Evolutionary conservation across 1,139 yeast genomes (phyloP).

Genomic region (Arxiozyma slooffiae): DNA sequence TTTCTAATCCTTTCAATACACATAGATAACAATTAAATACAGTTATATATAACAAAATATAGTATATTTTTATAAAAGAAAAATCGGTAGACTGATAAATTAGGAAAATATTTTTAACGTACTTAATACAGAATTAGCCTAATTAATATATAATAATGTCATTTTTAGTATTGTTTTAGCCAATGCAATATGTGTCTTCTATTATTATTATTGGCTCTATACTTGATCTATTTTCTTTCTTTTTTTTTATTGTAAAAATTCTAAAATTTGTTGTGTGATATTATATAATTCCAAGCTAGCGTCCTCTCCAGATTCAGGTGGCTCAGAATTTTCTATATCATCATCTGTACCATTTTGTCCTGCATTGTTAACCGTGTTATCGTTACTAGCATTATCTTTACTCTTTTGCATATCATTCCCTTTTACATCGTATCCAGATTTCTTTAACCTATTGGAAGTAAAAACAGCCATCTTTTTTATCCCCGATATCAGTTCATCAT

Average conservation of each 20-base stretch:
- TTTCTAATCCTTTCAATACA: too few relatives aligned
- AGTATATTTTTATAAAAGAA: too few relatives aligned
- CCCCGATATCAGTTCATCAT: constrained; percentile 47
- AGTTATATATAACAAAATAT: too few relatives aligned
- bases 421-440: constrained; percentile 17
- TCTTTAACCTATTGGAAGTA: constrained; percentile 30
- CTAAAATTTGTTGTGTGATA: constrained; percentile 68
- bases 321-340: constrained; percentile 16
- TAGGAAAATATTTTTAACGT: neutral
- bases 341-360: constrained; percentile 11
- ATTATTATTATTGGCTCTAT: neutral
- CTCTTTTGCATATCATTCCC: constrained; percentile 12
- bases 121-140: neutral
- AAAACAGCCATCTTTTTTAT: constrained; percentile 42
- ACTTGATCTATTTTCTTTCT: neutral
- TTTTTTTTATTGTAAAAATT: constrained; percentile 27
- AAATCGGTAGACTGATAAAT: too few relatives aligned
- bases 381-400: constrained; percentile 31
- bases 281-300: constrained; percentile 65
- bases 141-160: neutral
- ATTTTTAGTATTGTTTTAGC: neutral
- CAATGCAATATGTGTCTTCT: neutral
- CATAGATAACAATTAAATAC: too few relatives aligned
- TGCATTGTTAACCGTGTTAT: constrained; percentile 19
- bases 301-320: constrained; percentile 38